Evolutionary conservation across 345 rosid genomes (phyloP), one percentile per base, ranked within the genome.

Genomic region (Gossypium longicalyx): DNA sequence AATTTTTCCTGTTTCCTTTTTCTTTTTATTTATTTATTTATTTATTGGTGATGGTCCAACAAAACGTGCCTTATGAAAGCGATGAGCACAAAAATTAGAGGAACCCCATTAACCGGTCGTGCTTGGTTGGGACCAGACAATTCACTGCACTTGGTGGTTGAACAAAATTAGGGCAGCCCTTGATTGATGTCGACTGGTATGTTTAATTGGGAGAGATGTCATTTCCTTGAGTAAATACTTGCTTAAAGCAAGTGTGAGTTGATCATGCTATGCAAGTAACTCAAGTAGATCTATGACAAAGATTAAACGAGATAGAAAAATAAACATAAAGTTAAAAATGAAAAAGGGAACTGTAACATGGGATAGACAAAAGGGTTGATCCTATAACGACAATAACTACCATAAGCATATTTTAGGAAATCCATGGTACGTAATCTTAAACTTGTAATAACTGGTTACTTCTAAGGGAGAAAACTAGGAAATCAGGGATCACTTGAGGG

Each of bases 401-500:
- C 69, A 65, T n/a, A 17, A 41, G 25, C 70, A 66, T 66, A 45
- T 45, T 12, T 66, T 43, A 22, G 53, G 53, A 45, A 12, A 66
- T 66, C 29, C 53, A 76, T 29, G 70, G 71, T 74, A 71, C 79
- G 67, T 47, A 38, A 74, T 70, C 49, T 3, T 63, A 71, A 29
- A 47, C 73, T 53, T 64, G n/a, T 19, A 81, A 63, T 65, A 17
- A 71, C 62, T 27, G 11, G 23, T 25, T 7, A 13, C 15, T 57
- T 72, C 13, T 9, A 29, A n/a, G 44, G 29, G 2, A 0, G 41
- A 27, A 27, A 29, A 45, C 2, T 10, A 16, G 57, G 47, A 41
- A 16, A 73, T n/a, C 58, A 22, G 45, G 49, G n/a, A 48, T 34
- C 41, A 34, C 41, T 19, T 8, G 3, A 23, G 13, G 48, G 34